Conservation (phyloP, 164 flowering plant genomes). For the Paratinospora sagittata region DNA sequence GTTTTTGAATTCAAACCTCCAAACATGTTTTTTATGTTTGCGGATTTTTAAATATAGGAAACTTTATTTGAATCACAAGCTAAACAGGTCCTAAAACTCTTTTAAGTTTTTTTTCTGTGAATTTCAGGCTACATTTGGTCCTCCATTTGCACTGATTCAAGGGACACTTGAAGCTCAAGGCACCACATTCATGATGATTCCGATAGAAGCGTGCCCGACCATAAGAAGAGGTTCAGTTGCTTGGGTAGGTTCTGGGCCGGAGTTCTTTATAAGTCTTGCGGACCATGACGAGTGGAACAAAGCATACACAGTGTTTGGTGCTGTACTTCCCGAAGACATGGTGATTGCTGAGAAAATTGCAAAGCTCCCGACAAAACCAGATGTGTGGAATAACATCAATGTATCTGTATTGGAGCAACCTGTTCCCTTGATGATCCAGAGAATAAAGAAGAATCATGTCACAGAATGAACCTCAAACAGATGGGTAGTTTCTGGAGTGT, state of each 20-base stretch:
- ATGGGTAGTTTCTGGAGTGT: conserved; percentile 7
- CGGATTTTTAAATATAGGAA: too few species aligned
- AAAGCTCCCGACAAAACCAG: conserved; percentile 52
- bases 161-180: conserved; percentile 81
- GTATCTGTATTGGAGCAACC: conserved; percentile 69
- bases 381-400: conserved; percentile 60
- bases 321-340: conserved; percentile 84
- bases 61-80: too few species aligned
- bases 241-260: conserved; percentile 93
- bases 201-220: conserved; percentile 57
- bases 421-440: conserved; percentile 41
- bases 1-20: too few species aligned
- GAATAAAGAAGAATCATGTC: conserved; percentile 29
- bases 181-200: conserved; percentile 38
- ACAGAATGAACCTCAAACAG: conserved; percentile 12
- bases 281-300: conserved; percentile 79
- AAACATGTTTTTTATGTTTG: too few species aligned
- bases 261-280: conserved; percentile 88
- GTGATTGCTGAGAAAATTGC: conserved; percentile 68
- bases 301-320: conserved; percentile 72
- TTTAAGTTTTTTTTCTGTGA: conserved; percentile 7
- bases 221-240: conserved; percentile 85
- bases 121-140: conserved; percentile 75
- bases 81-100: background rate
- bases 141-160: conserved; percentile 91